A percentile compares a stretch with the other conserved stretches of the same genome.
Conservation (phyloP, 2,329 filamentous ascomycete species). For the Talaromyces sp. region DNA sequence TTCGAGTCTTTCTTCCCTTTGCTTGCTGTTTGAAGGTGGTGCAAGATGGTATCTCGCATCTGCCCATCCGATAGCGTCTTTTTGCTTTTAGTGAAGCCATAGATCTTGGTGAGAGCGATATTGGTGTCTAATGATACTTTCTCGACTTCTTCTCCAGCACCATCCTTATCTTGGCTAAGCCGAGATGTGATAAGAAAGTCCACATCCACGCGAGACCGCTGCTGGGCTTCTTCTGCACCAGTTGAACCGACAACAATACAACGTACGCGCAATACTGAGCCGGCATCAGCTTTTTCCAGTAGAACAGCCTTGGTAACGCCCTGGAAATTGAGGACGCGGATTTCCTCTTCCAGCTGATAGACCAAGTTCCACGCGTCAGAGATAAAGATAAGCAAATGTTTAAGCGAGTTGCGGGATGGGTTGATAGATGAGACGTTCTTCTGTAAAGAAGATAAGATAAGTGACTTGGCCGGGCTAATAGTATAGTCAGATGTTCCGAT, state of each 20-base stretch:
- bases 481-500: constrained; percentile 9
- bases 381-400: constrained; percentile 35
- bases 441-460: constrained; percentile 38
- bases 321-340: constrained; percentile 38
- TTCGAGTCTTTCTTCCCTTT: constrained; percentile 14
- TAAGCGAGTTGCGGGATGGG: constrained; percentile 29
- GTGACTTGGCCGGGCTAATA: constrained; percentile 31
- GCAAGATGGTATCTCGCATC: constrained; percentile 29
- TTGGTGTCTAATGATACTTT: constrained; percentile 32
- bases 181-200: constrained; percentile 33
- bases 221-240: constrained; percentile 7
- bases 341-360: constrained; percentile 36
- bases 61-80: constrained; percentile 26
- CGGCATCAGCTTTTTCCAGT: constrained; percentile 18
- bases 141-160: constrained; percentile 17
- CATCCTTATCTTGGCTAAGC: constrained; percentile 4
- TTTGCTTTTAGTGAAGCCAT: constrained; percentile 29
- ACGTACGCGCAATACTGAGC: constrained; percentile 26
- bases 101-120: constrained; percentile 34
- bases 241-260: constrained; percentile 31
- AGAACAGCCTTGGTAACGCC: constrained; percentile 37
- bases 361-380: constrained; percentile 39
- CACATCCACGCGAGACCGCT: constrained; percentile 24
- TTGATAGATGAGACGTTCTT: constrained; percentile 29
- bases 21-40: not conserved